A percentile compares a stretch with the other conserved stretches of the same genome.
Evolutionary conservation across 2,329 filamentous ascomycete species (phyloP).

Genomic region (Neopestalotiopsis clavispora): DNA sequence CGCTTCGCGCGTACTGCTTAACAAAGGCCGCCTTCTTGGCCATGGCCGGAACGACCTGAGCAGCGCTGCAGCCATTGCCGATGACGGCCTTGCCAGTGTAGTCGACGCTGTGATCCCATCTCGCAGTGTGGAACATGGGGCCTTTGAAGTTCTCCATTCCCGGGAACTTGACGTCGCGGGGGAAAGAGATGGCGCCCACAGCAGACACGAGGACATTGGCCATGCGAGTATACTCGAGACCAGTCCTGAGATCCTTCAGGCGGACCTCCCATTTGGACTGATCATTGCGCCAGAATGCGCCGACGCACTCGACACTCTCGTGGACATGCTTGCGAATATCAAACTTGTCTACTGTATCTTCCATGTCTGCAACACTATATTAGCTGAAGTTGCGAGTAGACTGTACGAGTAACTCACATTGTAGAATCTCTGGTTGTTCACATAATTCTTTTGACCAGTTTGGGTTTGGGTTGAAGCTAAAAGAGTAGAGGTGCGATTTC

Average conservation of each 20-base stretch:
- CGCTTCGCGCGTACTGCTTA: conserved; percentile 32
- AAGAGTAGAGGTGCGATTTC: conserved; percentile 26
- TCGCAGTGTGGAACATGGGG: conserved; percentile 39
- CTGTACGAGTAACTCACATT: background rate
- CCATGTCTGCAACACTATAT: conserved; percentile 11
- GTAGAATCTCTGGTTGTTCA: conserved; percentile 13
- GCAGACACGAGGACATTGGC: conserved; percentile 31
- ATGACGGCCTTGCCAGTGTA: conserved; percentile 40
- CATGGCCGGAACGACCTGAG: conserved; percentile 41
- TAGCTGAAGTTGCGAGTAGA: background rate
- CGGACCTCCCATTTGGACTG: conserved; percentile 22
- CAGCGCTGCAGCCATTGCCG: conserved; percentile 41
- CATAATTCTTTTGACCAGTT: conserved; percentile 11
- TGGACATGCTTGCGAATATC: conserved; percentile 21
- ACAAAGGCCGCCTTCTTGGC: conserved; percentile 30
- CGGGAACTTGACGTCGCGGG: conserved; percentile 29
- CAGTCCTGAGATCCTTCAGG: conserved; percentile 19
- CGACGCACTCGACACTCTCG: conserved; percentile 15
- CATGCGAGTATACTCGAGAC: conserved; percentile 23
- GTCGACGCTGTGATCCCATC: conserved; percentile 36
- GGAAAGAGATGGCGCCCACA: conserved; percentile 32
- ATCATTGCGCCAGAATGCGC: conserved; percentile 30
- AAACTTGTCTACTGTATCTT: conserved; percentile 23
- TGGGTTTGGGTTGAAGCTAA: conserved; percentile 13
- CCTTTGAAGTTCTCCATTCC: conserved; percentile 40